Base-by-base conservation (phyloP, 352 stramenopile species). In the Phytophthora pseudosyringae region DNA sequence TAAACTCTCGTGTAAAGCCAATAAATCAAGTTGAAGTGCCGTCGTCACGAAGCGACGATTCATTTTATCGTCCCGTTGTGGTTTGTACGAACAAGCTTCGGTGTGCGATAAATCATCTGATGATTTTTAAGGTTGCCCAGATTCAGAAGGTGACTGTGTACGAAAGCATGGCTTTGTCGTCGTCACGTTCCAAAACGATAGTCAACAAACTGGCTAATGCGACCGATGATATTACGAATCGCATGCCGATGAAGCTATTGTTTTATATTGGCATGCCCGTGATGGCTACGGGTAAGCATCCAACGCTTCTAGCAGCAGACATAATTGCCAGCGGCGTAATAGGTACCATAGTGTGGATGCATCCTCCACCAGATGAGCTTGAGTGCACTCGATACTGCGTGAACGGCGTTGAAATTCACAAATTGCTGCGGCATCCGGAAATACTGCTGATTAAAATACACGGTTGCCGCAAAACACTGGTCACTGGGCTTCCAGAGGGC, bases 241-340 rank as follows among this genome's bases (percentile, higher is more conserved):
- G 53, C 0, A 9, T 73, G 0, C 59, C 65, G 1, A 69, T 73
- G 12, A 54, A 62, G 26, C 15, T 69, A 1, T 9, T 56, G 0
- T 73, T 73, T 12, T 69, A 43, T 35, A 50, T 73, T 4, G 52
- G 58, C 1, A 69, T 69, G 53, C 59, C 65, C 2, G 44, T 62
- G 0, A 69, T 62, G 48, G 5, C 50, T 2, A 69, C 52, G 0
- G 16, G 59, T 6, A 73, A 69, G 26, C 58, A 68, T 5, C 58
- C 59, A 3, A 0, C n/a, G 2, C 15, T 68, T 1, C 5, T 61
- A 0, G 39, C 52, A 5, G 32, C 58, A 4, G 33, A 58, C 10
- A 25, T 64, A 0, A 64, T 68, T n/a, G 49, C 66, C 0, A 69
- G 69, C 35, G 66, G 59, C 0, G 44, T 63, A 1, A 38, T 57